Conservation (phyloP, 2,329 filamentous ascomycete genomes). For the Xylaria multiplex region DNA sequence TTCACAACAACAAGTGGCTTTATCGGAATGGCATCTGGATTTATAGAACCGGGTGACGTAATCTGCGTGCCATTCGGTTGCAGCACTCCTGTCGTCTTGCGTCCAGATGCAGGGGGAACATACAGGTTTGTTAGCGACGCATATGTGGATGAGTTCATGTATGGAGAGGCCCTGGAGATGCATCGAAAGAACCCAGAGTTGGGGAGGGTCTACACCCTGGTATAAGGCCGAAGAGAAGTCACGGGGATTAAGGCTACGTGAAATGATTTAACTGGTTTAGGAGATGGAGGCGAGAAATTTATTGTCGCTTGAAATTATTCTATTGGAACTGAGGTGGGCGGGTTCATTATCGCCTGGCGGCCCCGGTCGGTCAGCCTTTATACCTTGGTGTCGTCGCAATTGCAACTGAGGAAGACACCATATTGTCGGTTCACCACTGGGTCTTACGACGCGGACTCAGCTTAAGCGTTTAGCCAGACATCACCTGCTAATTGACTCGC, state of each 20-base stretch:
- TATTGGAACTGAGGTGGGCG: too few relatives aligned
- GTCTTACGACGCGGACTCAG: not conserved
- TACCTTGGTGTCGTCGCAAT: not conserved
- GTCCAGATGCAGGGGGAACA: not conserved
- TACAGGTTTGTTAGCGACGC: slow-evolving; percentile 1
- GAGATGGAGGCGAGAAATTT: too few relatives aligned
- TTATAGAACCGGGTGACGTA: not conserved
- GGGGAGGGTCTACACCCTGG: not conserved
- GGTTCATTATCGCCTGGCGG: too few relatives aligned
- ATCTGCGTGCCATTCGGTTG: not conserved
- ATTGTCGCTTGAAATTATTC: too few relatives aligned
- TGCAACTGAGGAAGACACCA: too few relatives aligned
- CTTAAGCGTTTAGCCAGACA: not conserved
- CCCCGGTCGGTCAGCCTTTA: not conserved
- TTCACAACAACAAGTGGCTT: not conserved
- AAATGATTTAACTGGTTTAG: too few relatives aligned
- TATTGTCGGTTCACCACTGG: not conserved
- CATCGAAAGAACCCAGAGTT: not conserved
- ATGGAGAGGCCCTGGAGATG: not conserved
- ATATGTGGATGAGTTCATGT: slow-evolving; percentile 1
- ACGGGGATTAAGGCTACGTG: too few relatives aligned
- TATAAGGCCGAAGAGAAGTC: not conserved
- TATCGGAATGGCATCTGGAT: not conserved
- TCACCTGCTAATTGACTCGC: not conserved
- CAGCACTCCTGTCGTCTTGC: not conserved